Evolutionary conservation across 2,329 filamentous ascomycete species (phyloP).

Genomic region (Bipolaris cookei): DNA sequence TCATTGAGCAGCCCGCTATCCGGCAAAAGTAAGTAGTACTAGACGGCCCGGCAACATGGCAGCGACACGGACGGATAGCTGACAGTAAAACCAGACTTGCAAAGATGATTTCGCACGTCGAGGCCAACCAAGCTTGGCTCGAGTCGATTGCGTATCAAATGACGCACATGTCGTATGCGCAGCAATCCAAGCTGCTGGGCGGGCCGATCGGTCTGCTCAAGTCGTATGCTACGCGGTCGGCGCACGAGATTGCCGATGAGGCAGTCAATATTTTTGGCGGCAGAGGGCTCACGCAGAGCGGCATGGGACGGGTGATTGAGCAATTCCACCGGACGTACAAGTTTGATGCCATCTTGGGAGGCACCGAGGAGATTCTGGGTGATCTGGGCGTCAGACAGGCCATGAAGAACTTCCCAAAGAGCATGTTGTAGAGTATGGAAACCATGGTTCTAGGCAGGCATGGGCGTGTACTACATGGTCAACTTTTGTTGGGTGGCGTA

Average conservation of each 20-base stretch:
- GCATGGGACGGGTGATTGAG: constrained; percentile 83
- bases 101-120: constrained; percentile 82
- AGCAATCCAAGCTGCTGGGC: constrained; percentile 76
- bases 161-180: constrained; percentile 79
- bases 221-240: constrained; percentile 75
- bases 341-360: constrained; percentile 70
- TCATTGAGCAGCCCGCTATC: constrained; percentile 84
- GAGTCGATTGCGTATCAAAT: constrained; percentile 87
- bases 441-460: neutral
- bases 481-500: too few species aligned
- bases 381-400: constrained; percentile 85
- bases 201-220: constrained; percentile 85
- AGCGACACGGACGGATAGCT: neutral
- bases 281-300: constrained; percentile 76
- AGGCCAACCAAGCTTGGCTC: constrained; percentile 85
- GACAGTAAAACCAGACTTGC: constrained; percentile 63
- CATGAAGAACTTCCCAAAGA: constrained; percentile 83
- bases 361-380: constrained; percentile 80
- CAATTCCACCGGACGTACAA: constrained; percentile 86
- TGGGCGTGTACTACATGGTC: neutral
- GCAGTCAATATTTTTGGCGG: constrained; percentile 87
- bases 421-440: constrained; percentile 66
- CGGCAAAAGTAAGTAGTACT: constrained; percentile 67
- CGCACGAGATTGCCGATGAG: constrained; percentile 84
- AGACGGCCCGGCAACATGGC: neutral